Evolutionary conservation across 331 rosid genomes (phyloP).

Genomic region (Prunus yedoensis): DNA sequence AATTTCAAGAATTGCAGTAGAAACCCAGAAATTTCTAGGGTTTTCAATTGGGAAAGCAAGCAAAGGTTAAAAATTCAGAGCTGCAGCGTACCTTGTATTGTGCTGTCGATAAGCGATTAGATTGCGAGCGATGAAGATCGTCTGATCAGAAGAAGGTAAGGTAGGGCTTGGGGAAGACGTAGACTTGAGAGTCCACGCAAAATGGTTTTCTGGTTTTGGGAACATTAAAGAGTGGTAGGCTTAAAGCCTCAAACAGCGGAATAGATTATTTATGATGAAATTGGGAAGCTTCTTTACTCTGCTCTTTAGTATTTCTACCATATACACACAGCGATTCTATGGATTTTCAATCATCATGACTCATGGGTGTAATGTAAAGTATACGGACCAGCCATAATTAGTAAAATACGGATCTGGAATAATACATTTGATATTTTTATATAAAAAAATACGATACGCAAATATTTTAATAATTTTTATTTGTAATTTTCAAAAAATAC

Average conservation of each 20-base stretch:
- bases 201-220: constrained; percentile 8
- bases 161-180: background rate
- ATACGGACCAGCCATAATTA: no score
- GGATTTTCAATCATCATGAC: no score
- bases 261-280: background rate
- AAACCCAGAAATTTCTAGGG: constrained; percentile 12
- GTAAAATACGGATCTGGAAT: no score
- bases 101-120: background rate
- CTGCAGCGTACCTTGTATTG: background rate
- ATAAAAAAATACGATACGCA: no score
- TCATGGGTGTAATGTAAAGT: no score
- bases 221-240: background rate
- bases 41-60: constrained; percentile 1
- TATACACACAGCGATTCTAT: no score
- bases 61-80: background rate
- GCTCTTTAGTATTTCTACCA: no score
- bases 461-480: no score
- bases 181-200: constrained; percentile 10
- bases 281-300: no score
- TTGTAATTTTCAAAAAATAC: no score
- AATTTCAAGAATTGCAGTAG: background rate
- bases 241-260: background rate
- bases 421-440: no score
- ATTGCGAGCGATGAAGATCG: constrained; percentile 1
- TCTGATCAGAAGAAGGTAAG: background rate